Conservation (phyloP, 1,139 yeast genomes). For the Arxiozyma slooffiae region DNA sequence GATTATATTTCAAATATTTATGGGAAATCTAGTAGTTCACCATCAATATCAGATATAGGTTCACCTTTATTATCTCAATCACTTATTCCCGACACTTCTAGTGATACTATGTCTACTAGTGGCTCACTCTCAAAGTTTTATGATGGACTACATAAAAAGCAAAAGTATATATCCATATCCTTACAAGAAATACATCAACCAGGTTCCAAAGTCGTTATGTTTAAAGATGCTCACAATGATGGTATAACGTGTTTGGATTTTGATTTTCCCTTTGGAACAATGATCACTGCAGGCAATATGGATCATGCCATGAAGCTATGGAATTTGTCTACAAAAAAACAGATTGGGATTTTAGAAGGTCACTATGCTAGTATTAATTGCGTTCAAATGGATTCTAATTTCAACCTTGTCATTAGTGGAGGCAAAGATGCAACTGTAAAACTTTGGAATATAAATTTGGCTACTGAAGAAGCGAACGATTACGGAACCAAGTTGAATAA, state of each 20-base stretch:
- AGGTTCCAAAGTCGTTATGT: conserved; percentile 3
- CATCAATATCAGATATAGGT: not conserved
- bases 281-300: conserved; percentile 62
- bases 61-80: conserved; percentile 3
- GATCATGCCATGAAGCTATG: conserved; percentile 79
- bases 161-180: conserved; percentile 4
- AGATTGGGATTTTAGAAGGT: conserved; percentile 41
- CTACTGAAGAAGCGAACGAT: conserved; percentile 19
- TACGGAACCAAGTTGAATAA: conserved; percentile 16
- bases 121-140: conserved; percentile 4
- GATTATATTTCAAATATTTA: not conserved
- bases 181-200: conserved; percentile 6
- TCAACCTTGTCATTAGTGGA: conserved; percentile 45
- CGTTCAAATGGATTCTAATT: conserved; percentile 40
- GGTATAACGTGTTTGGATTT: conserved; percentile 48
- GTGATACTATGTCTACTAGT: not conserved
- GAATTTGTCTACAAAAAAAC: conserved; percentile 54
- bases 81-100: conserved; percentile 4
- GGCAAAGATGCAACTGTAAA: conserved; percentile 51
- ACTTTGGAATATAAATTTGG: conserved; percentile 44
- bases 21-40: conserved; percentile 2
- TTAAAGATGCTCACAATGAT: conserved; percentile 27
- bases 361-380: conserved; percentile 48
- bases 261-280: conserved; percentile 58
- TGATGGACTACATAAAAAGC: conserved; percentile 6